Percentiles rank a stretch among this genome's conserved stretches.
phyloP scores from a whole-genome alignment of 805 yeast genomes.

The Pachysolen tannophilus region DNA sequence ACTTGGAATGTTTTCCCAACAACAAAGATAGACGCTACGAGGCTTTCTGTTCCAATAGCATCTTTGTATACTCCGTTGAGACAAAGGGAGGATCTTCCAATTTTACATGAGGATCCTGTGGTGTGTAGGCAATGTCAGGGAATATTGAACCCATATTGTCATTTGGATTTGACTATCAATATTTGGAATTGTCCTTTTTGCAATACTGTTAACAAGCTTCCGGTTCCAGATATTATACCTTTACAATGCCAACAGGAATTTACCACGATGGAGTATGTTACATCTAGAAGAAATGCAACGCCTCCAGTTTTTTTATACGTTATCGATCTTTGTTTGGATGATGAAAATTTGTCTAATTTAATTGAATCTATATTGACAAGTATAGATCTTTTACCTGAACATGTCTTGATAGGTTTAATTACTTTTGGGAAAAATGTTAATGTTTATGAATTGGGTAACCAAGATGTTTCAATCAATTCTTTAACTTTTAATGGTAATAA shows the following conservation, averaged over 20 bases:
- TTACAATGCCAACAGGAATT: conserved; percentile 30
- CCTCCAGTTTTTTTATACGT: conserved; percentile 45
- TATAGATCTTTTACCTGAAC: conserved; percentile 38
- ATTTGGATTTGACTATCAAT: conserved; percentile 21
- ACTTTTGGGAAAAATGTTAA: conserved; percentile 54
- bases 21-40: conserved; percentile 41
- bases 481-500: conserved; percentile 51
- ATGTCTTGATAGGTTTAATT: conserved; percentile 48
- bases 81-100: conserved; percentile 30
- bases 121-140: conserved; percentile 49
- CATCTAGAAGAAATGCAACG: conserved; percentile 22
- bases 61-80: conserved; percentile 54
- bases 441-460: conserved; percentile 42
- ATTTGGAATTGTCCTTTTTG: conserved; percentile 56
- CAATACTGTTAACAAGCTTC: conserved; percentile 35
- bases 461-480: conserved; percentile 24
- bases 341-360: conserved; percentile 42
- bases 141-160: conserved; percentile 44
- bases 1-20: conserved; percentile 64
- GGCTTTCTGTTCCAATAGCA: conserved; percentile 48
- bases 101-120: conserved; percentile 32
- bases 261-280: conserved; percentile 45
- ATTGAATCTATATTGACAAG: conserved; percentile 40
- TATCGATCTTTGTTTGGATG: conserved; percentile 48
- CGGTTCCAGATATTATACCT: conserved; percentile 18